Evolutionary conservation across 257 asterid genomes (phyloP).

Genomic region (Anisodus acutangulus): DNA sequence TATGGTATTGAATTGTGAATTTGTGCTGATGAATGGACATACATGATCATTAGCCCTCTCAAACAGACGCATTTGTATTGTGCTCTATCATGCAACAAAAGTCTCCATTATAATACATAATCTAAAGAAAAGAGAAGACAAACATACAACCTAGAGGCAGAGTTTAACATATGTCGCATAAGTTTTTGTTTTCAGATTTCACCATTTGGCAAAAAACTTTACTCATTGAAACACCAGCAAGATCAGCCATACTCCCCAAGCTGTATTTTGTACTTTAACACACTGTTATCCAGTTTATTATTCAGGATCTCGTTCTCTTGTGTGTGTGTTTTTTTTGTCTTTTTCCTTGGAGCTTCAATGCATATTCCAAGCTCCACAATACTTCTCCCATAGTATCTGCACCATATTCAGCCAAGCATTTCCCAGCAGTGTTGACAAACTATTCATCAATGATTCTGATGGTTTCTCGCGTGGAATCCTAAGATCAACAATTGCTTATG

Average conservation of each 20-base stretch:
- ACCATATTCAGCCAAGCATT: slow-evolving; percentile 46
- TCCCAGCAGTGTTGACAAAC: slow-evolving; percentile 40
- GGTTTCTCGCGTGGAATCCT: slow-evolving; percentile 30
- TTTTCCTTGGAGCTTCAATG: slow-evolving; percentile 38
- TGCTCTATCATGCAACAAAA: neutral
- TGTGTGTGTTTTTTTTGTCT: neutral
- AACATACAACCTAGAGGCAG: neutral
- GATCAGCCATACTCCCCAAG: slow-evolving; percentile 38
- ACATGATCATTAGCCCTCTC: neutral
- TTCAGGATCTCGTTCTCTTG: neutral
- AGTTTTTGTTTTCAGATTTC: slow-evolving; percentile 33
- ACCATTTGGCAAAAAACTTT: slow-evolving; percentile 46
- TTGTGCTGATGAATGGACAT: neutral
- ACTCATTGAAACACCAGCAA: slow-evolving; percentile 45
- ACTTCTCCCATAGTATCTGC: slow-evolving; percentile 46
- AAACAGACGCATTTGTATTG: neutral
- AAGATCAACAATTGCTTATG: slow-evolving; percentile 36
- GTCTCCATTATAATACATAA: too few species aligned
- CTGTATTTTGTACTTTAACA: slow-evolving; percentile 32
- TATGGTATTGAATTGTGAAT: neutral
- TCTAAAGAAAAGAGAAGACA: neutral
- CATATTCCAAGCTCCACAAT: slow-evolving; percentile 48
- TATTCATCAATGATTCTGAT: slow-evolving; percentile 36
- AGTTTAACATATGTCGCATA: slow-evolving; percentile 13
- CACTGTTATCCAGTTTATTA: neutral